Base-by-base conservation (phyloP, 148 eudicot species). In the Tetragonia tetragonoides region DNA sequence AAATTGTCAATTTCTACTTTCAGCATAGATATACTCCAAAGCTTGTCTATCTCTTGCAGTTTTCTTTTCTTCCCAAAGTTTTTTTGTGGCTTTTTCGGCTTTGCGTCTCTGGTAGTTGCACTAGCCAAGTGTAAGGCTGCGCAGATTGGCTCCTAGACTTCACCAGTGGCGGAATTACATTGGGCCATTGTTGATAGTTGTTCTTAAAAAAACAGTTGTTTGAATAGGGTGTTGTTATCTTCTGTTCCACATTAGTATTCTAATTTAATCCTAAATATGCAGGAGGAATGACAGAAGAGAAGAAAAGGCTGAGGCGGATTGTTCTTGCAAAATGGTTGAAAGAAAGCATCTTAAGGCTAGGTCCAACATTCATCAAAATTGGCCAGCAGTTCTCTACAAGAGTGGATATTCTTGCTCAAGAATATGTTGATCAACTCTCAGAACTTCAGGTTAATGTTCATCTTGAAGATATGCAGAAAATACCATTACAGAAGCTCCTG, bases 381-480 rank as follows among this genome's bases (percentile, higher is more conserved):
- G 99, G 99, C 44, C 99, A 95, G 85, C 99, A 95, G 81, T 95
- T 95, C 86, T 95, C 99, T 40, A 95, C 99, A 65, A 91, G 99
- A 76, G 99, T 95, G 47, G 99, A 95, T 84, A 95, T 95, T 88
- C 99, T 95, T 84, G 89, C 94, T 77, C 97, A 95, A 82, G 99
- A 95, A 82, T 95, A 93, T 80, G 97, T 95, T 74, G 99, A 95
- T 86, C 97, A 95, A 73, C 88, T 95, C 72, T 93, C 99, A 61
- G 99, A 95, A 88, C 97, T 95, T 85, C 99, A 95, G 97, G 99
- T 95, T 57, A 70, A 76, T 80, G 14, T 81, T 80, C 41, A 28
- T 75, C 61, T 74, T 4, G 15, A 68, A 41, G 63, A 60, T 47
- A 61, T n/a, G 49, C 9, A 21, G 23, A 69, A 34, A 12, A 40